Evolutionary conservation across 345 rosid species (phyloP), one percentile per base, ranked within the genome.

Genomic region (Euphorbia pulcherrima): DNA sequence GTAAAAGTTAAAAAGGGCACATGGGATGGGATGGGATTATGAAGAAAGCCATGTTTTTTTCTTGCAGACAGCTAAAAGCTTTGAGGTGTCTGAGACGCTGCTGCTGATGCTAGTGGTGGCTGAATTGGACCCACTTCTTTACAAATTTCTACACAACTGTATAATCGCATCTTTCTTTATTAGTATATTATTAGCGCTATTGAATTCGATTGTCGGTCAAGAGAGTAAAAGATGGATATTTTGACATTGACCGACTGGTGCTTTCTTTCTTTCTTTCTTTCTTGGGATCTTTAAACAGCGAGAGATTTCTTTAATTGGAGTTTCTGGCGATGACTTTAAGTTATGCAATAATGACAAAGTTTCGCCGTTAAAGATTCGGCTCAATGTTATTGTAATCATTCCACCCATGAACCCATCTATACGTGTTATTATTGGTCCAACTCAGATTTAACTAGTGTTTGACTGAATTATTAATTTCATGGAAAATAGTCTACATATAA

Each of bases 1-100:
- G 55, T 44, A 28, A 14, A 44, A 58, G 8, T 2, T 54, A 60
- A 40, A 51, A 26, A 17, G 57, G 20, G 28, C 72, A 68, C 72
- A n/a, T 62, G 68, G 77, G 57, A 62, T 41, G n/a, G n/a, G n/a
- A n/a, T n/a, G n/a, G n/a, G n/a, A n/a, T n/a, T 62, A 51, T 51
- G 30, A 30, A 54, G 51, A 53, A 21, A 21, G 18, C 35, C 8
- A 54, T 55, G 17, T 14, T 33, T 33, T 33, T 7, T 33, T 33
- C n/a, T 65, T 51, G 59, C 62, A 39, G 63, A 41, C 63, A 57
- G 54, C 62, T 68, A 40, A 48, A 8, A 55, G 50, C 16, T 39
- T 20, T 1, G 44, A 23, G 51, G 6, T 29, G 52, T 18, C 24
- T 18, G 54, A 2, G 23, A 18, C 10, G 24, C 54, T 18, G 24